Evolutionary conservation across 805 yeast species (phyloP), one percentile per base, ranked within the genome.

Genomic region (Ogataea nakhonphanomensis): DNA sequence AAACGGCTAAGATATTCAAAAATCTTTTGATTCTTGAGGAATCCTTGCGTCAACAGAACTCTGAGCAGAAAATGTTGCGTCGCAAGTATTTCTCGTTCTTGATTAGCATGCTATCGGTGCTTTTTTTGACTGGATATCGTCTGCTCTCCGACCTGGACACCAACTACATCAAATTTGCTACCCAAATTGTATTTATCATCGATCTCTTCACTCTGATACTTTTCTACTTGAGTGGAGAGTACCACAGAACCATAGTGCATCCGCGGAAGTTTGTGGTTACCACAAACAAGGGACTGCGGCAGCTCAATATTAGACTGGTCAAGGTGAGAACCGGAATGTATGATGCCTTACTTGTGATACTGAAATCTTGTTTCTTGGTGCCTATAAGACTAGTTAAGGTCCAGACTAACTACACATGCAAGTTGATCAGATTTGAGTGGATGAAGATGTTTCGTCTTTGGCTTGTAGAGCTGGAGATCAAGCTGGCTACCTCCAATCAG

Each of bases 281-380:
- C n/a, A 79, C 97, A 7, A 93, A 93, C 61, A 88, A 87, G 58
- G 97, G 97, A 0, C 66, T 91, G 20, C 66, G 96, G 35, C 91
- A 87, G 53, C 69, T 90, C 50, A 90, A 93, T 57, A 70, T 88
- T 27, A 73, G 89, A 47, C 61, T 89, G 28, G 90, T 88, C 8
- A 81, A 81, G 53, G 79, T 82, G 9, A 61, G 67, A 17, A 62
- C 64, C 3, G 63, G 71, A 3, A 40, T 64, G 30, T 54, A 61
- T 45, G 75, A 72, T 34, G 49, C 48, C 21, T 44, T 61, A 8
- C 29, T 50, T 10, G 55, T 53, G 32, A 25, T 25, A 5, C 36
- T 55, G 13, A 51, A 53, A 23, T 29, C 29, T 11, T 27, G 45
- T 8, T 40, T 53, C 14, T 30, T 49, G 29, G 25, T 45, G 2